A percentile compares a stretch with the other conserved stretches of the same genome.
Conservation (phyloP, 805 yeast genomes). For the Ogataea angusta region DNA sequence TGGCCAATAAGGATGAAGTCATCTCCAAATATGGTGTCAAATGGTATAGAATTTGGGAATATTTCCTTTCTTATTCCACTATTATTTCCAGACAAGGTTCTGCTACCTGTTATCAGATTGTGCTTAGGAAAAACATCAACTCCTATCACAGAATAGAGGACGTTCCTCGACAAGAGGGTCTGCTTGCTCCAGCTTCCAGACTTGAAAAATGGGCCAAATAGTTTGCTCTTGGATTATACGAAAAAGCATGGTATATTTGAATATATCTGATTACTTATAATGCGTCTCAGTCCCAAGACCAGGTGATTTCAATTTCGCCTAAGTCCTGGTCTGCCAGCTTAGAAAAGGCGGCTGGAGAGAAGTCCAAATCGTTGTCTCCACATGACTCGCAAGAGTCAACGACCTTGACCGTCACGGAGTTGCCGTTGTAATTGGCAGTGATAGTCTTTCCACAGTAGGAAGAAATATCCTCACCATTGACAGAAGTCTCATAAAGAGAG, state of each 20-base stretch:
- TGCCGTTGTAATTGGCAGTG: constrained; percentile 44
- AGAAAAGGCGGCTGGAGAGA: constrained; percentile 51
- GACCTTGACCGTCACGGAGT: constrained; percentile 49
- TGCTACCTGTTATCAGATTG: constrained; percentile 88
- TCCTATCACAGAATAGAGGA: constrained; percentile 79
- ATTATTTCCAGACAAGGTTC: constrained; percentile 90
- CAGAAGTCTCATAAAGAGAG: constrained; percentile 34
- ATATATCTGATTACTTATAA: background rate
- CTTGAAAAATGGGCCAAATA: constrained; percentile 58
- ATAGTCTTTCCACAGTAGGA: constrained; percentile 50
- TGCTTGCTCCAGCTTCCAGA: constrained; percentile 54
- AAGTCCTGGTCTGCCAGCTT: constrained; percentile 42
- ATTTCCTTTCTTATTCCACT: constrained; percentile 76
- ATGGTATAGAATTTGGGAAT: constrained; percentile 95
- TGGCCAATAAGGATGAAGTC: constrained; percentile 73
- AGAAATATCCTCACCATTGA: constrained; percentile 27
- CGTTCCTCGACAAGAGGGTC: constrained; percentile 74
- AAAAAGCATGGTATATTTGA: background rate
- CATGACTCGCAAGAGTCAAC: constrained; percentile 55
- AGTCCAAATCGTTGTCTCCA: constrained; percentile 43
- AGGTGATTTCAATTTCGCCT: constrained; percentile 46
- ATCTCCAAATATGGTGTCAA: constrained; percentile 77
- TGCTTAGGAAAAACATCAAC: constrained; percentile 85
- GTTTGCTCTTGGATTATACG: background rate
- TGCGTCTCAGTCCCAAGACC: constrained; percentile 38